Base-by-base conservation (phyloP, 352 stramenopile genomes). In the Phytophthora gonapodyides region DNA sequence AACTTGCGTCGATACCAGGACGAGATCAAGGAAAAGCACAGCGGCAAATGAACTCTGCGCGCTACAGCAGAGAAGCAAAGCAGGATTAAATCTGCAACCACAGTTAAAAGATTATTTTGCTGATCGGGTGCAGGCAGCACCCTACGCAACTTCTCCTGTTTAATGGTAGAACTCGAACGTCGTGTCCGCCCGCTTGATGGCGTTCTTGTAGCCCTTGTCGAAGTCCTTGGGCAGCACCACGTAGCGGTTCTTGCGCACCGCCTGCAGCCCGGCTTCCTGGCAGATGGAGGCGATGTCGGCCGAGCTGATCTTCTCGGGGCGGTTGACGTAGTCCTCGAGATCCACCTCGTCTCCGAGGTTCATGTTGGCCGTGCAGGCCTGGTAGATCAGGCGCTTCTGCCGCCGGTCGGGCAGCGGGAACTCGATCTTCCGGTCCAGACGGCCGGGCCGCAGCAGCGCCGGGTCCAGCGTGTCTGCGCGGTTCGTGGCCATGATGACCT, bases 401-500 rank as follows among this genome's bases (percentile, higher is more conserved):
- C 98, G 87, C 47, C 98, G 91, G 82, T 99, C 98, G 1, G 98
- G 98, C 59, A 98, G 82, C 38, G 98, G 98, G 77, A 99, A 99
- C 82, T 99, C 98, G 78, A 99, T 96, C 80, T 99, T 99, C 33
- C 98, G 84, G 78, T 99, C 98, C 66, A 99, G 70, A 13, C 98
- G 93, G 31, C 98, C 98, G 6, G 98, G 97, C 63, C 98, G 91
- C 55, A 99, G 82, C 52, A 99, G 82, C 24, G 98, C 98, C 33
- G 98, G 97, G 81, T 99, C 98, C 45, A 99, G 75, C 36, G 97
- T 99, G 72, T 99, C 98, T 12, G 97, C 95, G 8, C 98, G 89
- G 82, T 99, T 99, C 0, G 98, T 99, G 3, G 98, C 98, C 97
- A 99, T 99, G 69, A 99, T 99, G 33, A 99, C 97, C 85, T 99